These are phyloP conservation scores for Cubamyces sp. DNA, from an alignment of 768 basidiomycete species.

Conservation along the genomic window DNA sequence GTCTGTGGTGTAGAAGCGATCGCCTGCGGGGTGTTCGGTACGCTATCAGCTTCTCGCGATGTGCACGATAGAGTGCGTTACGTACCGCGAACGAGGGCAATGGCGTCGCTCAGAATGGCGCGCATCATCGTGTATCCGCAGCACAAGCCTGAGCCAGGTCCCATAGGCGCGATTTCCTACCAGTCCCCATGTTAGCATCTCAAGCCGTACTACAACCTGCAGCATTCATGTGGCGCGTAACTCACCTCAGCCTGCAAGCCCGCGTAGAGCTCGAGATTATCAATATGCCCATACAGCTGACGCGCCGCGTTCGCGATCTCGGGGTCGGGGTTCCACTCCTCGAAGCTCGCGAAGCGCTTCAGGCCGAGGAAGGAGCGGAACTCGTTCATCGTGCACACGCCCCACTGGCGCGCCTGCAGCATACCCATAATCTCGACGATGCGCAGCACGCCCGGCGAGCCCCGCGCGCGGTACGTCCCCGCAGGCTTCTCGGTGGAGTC, in stretches of 20 bases:
- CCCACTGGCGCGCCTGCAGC: constrained; percentile 56
- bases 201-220: neutral
- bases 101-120: constrained; percentile 82
- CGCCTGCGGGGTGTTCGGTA: constrained; percentile 45
- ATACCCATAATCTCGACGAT: constrained; percentile 63
- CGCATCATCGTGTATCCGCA: constrained; percentile 85
- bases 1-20: constrained; percentile 77
- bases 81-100: constrained; percentile 59
- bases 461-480: constrained; percentile 51
- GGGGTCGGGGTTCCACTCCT: constrained; percentile 72
- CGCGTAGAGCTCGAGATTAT: constrained; percentile 81
- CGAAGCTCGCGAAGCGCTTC: constrained; percentile 64
- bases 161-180: constrained; percentile 38
- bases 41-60: neutral
- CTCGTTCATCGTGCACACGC: constrained; percentile 58
- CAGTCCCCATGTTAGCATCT: neutral
- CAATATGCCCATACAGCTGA: constrained; percentile 68
- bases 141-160: constrained; percentile 73
- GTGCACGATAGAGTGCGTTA: neutral
- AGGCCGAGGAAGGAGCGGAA: constrained; percentile 74
- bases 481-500: constrained; percentile 51
- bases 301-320: constrained; percentile 62
- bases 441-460: constrained; percentile 50
- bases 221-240: constrained; percentile 4
- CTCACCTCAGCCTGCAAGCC: constrained; percentile 32